Evolutionary conservation across 2,329 filamentous ascomycete genomes (phyloP), one percentile per base, ranked within the genome.

Genomic region (Fusarium tupiense): DNA sequence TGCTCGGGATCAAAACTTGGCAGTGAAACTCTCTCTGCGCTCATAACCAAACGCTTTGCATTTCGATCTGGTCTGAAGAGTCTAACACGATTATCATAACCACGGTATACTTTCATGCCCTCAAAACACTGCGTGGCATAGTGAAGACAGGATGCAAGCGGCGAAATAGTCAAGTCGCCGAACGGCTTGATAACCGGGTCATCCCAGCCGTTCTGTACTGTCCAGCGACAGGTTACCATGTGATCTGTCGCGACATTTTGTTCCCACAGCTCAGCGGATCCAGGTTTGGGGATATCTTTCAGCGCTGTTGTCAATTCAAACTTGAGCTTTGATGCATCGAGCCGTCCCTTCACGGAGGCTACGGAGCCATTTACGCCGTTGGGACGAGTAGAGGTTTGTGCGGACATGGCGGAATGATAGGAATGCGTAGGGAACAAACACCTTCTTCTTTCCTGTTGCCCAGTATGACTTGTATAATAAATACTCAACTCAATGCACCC

Each of bases 401-500:
- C 6, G 4, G 35, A 29, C 52, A 56, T 56, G 24, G 20, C 24
- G 13, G 17, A 22, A 20, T 35, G 16, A 33, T 12, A 9, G 0
- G 11, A 9, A 6, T 33, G 1, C 2, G 6, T 37, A 8, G 3
- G 5, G n/a, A 17, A 3, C 7, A 20, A 11, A 20, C 4, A 19
- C 3, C 31, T 20, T 12, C 17, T 22, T 4, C 9, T 1, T 29
- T 5, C 22, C 14, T 35, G 33, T 9, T 22, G 19, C 6, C 5
- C 2, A 5, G 0, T 19, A 0, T 24, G 9, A 1, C n/a, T 2
- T 20, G 17, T 1, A 8, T 4, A 26, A 24, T 35, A 52, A 52
- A 24, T 52, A 35, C 12, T 8, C 0, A 3, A 4, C 3, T 17
- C 8, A 2, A 52, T 20, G 17, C 31, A 14, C 49, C 49, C 8